Evolutionary conservation across 192 early-diverging fungal genomes (phyloP), one percentile per base, ranked within the genome.

Genomic region (Rhizophlyctis rosea): DNA sequence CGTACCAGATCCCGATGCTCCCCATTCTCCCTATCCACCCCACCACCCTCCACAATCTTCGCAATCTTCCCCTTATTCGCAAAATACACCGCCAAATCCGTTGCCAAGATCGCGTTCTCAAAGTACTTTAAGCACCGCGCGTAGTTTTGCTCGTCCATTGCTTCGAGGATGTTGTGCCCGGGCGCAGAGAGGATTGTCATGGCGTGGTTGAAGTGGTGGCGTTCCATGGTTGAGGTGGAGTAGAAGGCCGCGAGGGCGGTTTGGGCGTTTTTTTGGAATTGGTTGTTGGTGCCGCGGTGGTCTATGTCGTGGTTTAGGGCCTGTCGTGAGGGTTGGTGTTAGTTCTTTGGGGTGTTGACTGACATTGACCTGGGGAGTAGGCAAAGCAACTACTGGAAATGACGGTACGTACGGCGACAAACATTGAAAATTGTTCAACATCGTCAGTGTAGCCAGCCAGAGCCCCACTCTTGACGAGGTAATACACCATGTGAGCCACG

Each of bases 201-300:
- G 34, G 70, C 57, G 54, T 78, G 78, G 59, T 80, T 80, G 33
- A 74, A 71, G 34, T 79, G 77, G 54, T 79, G 78, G 11, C 71
- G 51, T 48, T 80, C 78, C 72, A 80, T 74, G 0, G 76, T 73
- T 1, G 67, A 71, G 24, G 54, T 68, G 24, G 55, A 53, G 50
- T 77, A 79, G 59, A 79, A 73, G 36, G 51, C 32, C 1, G 72
- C 76, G 13, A 80, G 54, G 7, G 23, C 71, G 11, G 78, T 72
- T 16, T 77, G 49, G 21, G 78, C 76, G 3, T 27, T 27, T 44
- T 75, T 65, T 54, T 80, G 72, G 49, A 80, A 80, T 32, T 47
- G 21, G 50, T 80, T n/a, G n/a, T n/a, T n/a, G n/a, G n/a, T n/a
- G n/a, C n/a, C n/a, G n/a, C n/a, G n/a, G n/a, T n/a, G n/a, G n/a